phyloP scores from a whole-genome alignment of 2,329 filamentous ascomycete species.

The Dothideomycetes sp. region DNA sequence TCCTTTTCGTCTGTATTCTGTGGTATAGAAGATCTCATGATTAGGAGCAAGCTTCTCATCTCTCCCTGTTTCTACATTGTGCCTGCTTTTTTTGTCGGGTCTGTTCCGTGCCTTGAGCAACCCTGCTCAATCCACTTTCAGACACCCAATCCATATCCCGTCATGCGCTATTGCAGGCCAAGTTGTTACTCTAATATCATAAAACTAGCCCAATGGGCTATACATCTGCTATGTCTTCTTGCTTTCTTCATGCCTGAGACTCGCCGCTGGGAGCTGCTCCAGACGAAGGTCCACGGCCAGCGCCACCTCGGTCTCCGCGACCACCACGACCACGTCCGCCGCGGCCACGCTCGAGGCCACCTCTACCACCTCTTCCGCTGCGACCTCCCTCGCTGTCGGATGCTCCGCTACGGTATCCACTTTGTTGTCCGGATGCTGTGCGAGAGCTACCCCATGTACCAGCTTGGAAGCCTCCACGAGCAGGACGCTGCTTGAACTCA shows the following conservation, averaged over 20 bases:
- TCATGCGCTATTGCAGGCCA: no score
- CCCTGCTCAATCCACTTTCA: not conserved
- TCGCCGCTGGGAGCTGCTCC: slow-evolving; percentile 9
- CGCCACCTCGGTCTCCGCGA: slow-evolving; percentile 19
- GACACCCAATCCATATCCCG: slow-evolving; percentile 1
- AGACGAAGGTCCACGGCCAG: slow-evolving; percentile 9
- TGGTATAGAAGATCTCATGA: slow-evolving; percentile 5
- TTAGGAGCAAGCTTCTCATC: slow-evolving; percentile 7
- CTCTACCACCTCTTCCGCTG: slow-evolving; percentile 46
- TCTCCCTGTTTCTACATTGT: slow-evolving; percentile 6
- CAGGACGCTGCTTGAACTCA: slow-evolving; percentile 48
- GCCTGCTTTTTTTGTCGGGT: slow-evolving; percentile 6
- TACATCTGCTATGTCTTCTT: no score
- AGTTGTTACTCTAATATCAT: no score
- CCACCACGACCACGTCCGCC: slow-evolving; percentile 27
- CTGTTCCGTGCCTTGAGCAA: not conserved
- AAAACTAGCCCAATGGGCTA: no score
- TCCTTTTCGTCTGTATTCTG: slow-evolving; percentile 10
- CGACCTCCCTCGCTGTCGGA: slow-evolving; percentile 66
- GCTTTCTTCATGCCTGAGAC: slow-evolving; percentile 8
- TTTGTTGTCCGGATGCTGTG: slow-evolving; percentile 33
- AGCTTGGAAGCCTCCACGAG: slow-evolving; percentile 37
- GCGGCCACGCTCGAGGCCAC: slow-evolving; percentile 44
- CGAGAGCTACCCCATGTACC: slow-evolving; percentile 57
- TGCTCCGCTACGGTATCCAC: slow-evolving; percentile 65